Base-by-base conservation (phyloP, 106 monocot genomes). In the Hemerocallis citrina region DNA sequence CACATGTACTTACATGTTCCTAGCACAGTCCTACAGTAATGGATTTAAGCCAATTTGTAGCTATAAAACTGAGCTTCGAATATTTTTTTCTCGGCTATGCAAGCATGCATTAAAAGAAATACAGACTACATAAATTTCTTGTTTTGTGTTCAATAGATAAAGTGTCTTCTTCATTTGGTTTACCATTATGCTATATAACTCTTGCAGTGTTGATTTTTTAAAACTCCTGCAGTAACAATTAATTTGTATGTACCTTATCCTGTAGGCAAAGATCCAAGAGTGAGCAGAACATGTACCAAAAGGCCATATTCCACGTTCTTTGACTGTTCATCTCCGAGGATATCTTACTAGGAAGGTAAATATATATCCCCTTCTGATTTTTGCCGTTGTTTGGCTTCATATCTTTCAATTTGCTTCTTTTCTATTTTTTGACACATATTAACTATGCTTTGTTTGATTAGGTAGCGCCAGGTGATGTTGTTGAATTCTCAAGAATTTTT, bases 241-340 rank as follows among this genome's bases (percentile, higher is more conserved):
- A 23, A n/a, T 0, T 37, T 36, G 1, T 38, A 14, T 40, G 16
- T 17, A n/a, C 8, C 14, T n/a, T 32, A 7, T 40, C 59, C 25
- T 59, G 50, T 48, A 96, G 96, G 96, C 91, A 28, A 96, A 84
- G 74, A 76, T 96, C 30, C 96, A 96, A 72, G 96, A 96, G 62
- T 74, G 91, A 85, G 79, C 96, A 54, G 96, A 96, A 66, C 96
- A 96, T 81, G 96, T 96, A 28, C 96, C 96, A 36, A 96, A 96
- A 67, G 96, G 96, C 19, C 96, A 96, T 37, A 96, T 96, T 79
- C 96, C 96, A 59, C 84, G 96, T 64, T 76, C 91, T 68, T 74
- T 96, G 69, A 87, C 91, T 34, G 35, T 91, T 71, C 96, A 96
- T 88, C 84, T 96, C 28, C 72, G 91, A 78, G 96, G 96, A 52